Evolutionary conservation across 768 basidiomycete genomes (phyloP).

Genomic region (Pleurotus cornucopiae): DNA sequence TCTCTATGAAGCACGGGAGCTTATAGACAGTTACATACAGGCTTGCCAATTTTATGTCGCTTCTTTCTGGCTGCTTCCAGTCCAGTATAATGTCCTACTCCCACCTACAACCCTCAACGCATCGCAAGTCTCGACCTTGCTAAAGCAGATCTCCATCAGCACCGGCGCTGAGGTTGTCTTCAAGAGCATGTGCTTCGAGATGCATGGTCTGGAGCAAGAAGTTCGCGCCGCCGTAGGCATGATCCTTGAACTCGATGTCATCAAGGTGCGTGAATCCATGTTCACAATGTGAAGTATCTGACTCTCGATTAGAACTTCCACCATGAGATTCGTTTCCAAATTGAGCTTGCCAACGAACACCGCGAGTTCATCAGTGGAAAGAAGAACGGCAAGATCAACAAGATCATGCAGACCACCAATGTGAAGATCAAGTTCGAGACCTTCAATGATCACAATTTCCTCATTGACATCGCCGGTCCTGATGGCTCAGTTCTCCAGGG

Average conservation of each 20-base stretch:
- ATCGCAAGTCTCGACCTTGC: conserved; percentile 75
- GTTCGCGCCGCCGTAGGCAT: conserved; percentile 81
- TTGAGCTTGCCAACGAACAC: conserved; percentile 96
- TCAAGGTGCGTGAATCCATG: conserved; percentile 57
- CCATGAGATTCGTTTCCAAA: conserved; percentile 97
- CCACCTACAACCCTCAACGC: conserved; percentile 80
- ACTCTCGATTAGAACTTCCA: conserved; percentile 67
- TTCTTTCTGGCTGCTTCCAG: conserved; percentile 94
- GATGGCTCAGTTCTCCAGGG: conserved; percentile 86
- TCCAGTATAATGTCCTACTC: conserved; percentile 88
- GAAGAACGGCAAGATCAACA: conserved; percentile 99
- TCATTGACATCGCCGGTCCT: conserved; percentile 86
- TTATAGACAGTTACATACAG: conserved; percentile 32
- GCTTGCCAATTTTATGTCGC: conserved; percentile 94
- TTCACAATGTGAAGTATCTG: neutral
- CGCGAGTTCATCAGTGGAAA: conserved; percentile 98
- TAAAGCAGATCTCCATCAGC: conserved; percentile 82
- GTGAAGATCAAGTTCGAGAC: conserved; percentile 99
- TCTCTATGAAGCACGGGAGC: neutral
- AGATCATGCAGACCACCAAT: conserved; percentile 96
- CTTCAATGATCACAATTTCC: conserved; percentile 93
- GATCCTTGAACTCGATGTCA: conserved; percentile 86
- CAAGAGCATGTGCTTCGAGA: conserved; percentile 96
- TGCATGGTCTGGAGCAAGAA: conserved; percentile 91
- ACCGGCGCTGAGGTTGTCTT: conserved; percentile 95